These are phyloP conservation scores for Rubia occidens DNA, from an alignment of 305 asterid species.

Conservation along the genomic window DNA sequence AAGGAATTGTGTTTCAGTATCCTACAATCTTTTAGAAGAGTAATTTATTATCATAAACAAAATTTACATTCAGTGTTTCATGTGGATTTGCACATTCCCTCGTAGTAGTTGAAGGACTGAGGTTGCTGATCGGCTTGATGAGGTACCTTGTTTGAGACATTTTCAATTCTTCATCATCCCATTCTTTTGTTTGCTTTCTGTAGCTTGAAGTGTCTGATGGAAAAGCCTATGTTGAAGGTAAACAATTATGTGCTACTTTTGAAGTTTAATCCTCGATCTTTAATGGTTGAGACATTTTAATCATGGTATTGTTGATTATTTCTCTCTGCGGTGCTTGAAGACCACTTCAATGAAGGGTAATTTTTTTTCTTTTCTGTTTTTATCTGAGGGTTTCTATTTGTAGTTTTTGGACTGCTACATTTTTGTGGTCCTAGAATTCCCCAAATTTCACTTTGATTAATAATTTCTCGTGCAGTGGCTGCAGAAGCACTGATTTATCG, in stretches of 20 bases:
- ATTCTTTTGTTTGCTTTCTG: conserved; percentile 12
- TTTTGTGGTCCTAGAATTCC: neutral
- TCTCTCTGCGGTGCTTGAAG: neutral
- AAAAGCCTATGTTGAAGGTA: conserved; percentile 79
- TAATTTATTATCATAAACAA: conserved; percentile 16
- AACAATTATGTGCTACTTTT: neutral
- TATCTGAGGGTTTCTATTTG: neutral
- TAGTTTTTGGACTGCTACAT: too few species aligned
- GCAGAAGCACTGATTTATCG: conserved; percentile 34
- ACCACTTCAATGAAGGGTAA: too few species aligned
- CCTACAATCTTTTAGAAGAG: conserved; percentile 3
- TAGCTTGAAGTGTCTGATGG: conserved; percentile 92
- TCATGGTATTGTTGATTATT: too few species aligned
- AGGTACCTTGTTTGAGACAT: conserved; percentile 34
- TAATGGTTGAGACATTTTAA: neutral
- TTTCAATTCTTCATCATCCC: neutral
- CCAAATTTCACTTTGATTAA: conserved; percentile 6
- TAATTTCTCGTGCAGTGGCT: conserved; percentile 31
- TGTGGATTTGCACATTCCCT: conserved; percentile 83
- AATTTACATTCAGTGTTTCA: conserved; percentile 56
- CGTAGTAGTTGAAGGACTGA: conserved; percentile 68
- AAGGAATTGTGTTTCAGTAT: too few species aligned
- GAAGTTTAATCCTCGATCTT: neutral
- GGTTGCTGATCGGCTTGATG: conserved; percentile 54
- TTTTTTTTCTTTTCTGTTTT: neutral